Base-by-base conservation (phyloP, 1,139 yeast genomes). In the Komagataea norvegica region DNA sequence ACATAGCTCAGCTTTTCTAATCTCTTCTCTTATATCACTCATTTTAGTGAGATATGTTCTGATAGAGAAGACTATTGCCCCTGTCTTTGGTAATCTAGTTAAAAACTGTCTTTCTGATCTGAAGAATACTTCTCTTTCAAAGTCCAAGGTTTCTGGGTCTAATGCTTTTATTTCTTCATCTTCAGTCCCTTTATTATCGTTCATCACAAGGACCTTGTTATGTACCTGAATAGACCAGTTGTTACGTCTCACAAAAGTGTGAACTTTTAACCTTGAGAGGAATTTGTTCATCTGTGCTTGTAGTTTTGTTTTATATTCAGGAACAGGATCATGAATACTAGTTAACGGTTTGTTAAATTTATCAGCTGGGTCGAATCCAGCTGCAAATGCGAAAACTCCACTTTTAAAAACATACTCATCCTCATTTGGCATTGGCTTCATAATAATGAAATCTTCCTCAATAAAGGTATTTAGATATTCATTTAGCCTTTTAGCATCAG, bases 171-270 rank as follows among this genome's bases (percentile, higher is more conserved):
- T 64, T 29, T 55, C 62, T 31, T 65, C 70, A 31, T 60, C 68
- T 26, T 58, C 63, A 25, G 57, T 51, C 25, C 72, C 61, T 38
- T 76, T 77, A 55, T 77, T 74, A 14, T 76, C 71, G 47, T 55
- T 33, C 49, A 59, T 44, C 29, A 51, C 48, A 41, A 43, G 39
- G 42, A 82, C 63, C 48, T 72, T 75, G 52, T 79, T 77, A 54
- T 82, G 89, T 75, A 85, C 79, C 9, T 85, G 72, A 37, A 83
- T 71, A 48, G 79, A 78, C 82, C 87, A 83, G 29, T 84, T 75
- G 17, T 88, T 87, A 47, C 91, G 68, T 57, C 79, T 86, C 9
- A 82, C 89, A 3, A 81, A 75, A 31, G 70, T 75, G 22, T 66
- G 64, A 1, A 78, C 73, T 43, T 73, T 70, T 68, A 82, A 68